A percentile compares a stretch with the other conserved stretches of the same genome.
Evolutionary conservation across 2,329 filamentous ascomycete genomes (phyloP).

Genomic region (Chaetomium olivaceum): DNA sequence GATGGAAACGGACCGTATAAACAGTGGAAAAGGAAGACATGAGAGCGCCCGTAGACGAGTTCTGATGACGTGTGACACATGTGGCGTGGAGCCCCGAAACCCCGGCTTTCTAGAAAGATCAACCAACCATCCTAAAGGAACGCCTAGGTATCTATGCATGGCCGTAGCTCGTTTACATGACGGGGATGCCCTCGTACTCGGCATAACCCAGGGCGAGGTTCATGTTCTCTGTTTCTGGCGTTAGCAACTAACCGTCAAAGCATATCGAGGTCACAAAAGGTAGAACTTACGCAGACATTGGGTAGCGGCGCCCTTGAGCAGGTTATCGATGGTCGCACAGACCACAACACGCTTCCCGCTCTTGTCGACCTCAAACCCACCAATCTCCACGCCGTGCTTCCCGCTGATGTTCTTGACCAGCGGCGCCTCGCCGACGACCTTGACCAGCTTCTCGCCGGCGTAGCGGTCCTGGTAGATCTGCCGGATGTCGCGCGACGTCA

Average conservation of each 20-base stretch:
- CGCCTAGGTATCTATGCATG: conserved; percentile 10
- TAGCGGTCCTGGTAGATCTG: conserved; percentile 96
- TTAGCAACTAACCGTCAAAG: conserved; percentile 14
- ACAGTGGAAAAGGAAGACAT: neutral
- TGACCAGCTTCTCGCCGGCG: conserved; percentile 92
- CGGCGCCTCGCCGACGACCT: conserved; percentile 85
- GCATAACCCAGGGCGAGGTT: conserved; percentile 86
- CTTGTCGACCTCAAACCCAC: conserved; percentile 90
- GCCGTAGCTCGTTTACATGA: conserved; percentile 39
- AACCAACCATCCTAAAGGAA: neutral
- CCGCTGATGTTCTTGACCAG: conserved; percentile 80
- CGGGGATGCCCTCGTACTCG: conserved; percentile 84
- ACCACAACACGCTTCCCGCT: conserved; percentile 90
- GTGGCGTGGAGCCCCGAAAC: neutral
- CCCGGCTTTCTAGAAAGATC: too few species aligned
- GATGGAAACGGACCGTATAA: neutral
- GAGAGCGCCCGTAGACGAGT: conserved; percentile 5
- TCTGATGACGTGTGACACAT: neutral
- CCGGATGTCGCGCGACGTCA: conserved; percentile 89
- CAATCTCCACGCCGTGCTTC: conserved; percentile 89
- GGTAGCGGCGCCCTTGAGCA: conserved; percentile 89
- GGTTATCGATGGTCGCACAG: conserved; percentile 89
- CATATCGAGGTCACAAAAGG: neutral
- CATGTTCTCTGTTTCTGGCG: conserved; percentile 72
- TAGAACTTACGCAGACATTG: conserved; percentile 81